Base-by-base conservation (phyloP, 1,139 yeast genomes). In the Candida sp. region DNA sequence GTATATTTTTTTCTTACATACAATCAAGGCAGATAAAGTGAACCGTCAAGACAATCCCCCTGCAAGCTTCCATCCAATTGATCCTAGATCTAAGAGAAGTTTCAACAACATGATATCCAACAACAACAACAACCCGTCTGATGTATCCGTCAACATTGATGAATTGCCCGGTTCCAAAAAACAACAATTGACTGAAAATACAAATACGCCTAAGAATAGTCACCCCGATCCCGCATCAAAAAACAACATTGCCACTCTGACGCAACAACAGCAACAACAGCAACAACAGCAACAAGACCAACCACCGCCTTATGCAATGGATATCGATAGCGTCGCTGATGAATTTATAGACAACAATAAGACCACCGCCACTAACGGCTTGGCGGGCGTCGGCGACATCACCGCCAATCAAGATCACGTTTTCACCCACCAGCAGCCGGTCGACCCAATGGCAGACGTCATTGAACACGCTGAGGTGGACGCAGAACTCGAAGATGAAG, bases 41-140 rank as follows among this genome's bases (percentile, higher is more conserved):
- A 42, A 37, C 44, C 39, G 39, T 27, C 42, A 37, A 34, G 23
- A 41, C 40, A 33, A 34, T 41, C 12, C 43, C 28, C 41, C 34
- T n/a, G 17, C 32, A 30, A 39, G 39, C 46, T 34, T 30, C 37
- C 28, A 47, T 47, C 43, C 56, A 44, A 50, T 52, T 49, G 59
- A 57, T 49, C 44, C 50, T 34, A 54, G 56, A 31, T 52, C 54
- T 25, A 56, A 57, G 45, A 51, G 57, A 50, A 55, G 55, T 49
- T 57, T 53, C 45, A 45, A 41, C 30, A 54, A 53, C 38, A 58
- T 58, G 62, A 54, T 56, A 48, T 42, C 54, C 44, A 53, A 54
- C 35, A 53, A 52, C 42, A 54, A 56, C 48, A 54, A 53, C 49
- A 56, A 54, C 44, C 55, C 53, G 32, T 48, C 45, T 2, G 42